Evolutionary conservation across 2,329 filamentous ascomycete species (phyloP), one percentile per base, ranked within the genome.

Genomic region (Plenodomus lindquistii): DNA sequence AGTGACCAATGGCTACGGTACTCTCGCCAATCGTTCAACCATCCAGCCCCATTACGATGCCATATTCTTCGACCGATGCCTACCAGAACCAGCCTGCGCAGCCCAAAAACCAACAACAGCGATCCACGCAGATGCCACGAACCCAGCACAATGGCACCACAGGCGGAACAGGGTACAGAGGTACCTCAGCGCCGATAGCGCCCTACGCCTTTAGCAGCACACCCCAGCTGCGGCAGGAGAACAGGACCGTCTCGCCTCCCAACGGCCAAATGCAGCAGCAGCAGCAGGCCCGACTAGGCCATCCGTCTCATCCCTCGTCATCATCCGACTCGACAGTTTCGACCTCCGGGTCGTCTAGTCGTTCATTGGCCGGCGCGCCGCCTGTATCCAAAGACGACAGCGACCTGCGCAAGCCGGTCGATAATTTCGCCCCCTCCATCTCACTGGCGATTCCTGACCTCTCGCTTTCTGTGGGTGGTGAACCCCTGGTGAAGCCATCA

Each of bases 401-500:
- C 46, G 73, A 76, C 34, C 64, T 69, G 50, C 70, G 57, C 53
- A 68, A 55, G 69, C 75, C 47, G 47, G 48, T 57, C 37, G 66
- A 70, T 37, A 70, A 46, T 51, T 71, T 76, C 50, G 75, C 76
- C 43, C 58, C 76, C 42, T 77, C 79, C 34, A 78, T 79, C 57
- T 78, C 79, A 46, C 66, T 83, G 13, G 72, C 74, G 40, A 72
- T 79, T 20, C 80, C 83, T 40, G 81, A 81, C 74, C 55, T 85
- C 69, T 73, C 79, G 59, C 65, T 86, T 74, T 72, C 76, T 21
- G 57, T 75, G n/a, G 77, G 81, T 43, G 80, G 85, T 43, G 80
- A 85, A 36, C 77, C 80, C 3, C 78, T 83, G 18, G 73, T 78
- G 38, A 91, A 91, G 63, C 78, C 85, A 18, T 85, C 88, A 1